phyloP scores from a whole-genome alignment of 345 rosid genomes.

The Melastoma malabathricum region DNA sequence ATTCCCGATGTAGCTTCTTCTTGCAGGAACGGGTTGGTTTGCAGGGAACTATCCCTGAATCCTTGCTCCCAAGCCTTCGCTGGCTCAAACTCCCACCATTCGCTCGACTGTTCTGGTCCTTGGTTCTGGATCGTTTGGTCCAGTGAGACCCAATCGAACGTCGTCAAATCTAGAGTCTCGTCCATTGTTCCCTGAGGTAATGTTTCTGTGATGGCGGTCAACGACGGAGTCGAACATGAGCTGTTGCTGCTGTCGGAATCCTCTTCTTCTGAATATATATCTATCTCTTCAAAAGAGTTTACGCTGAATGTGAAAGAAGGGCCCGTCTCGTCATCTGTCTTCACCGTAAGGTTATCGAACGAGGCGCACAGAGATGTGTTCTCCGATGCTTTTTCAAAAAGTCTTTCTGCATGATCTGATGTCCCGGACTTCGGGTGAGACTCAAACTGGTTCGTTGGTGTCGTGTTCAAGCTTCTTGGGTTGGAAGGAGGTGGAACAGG shows the following conservation, averaged over 20 bases:
- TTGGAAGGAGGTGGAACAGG: conserved; percentile 12
- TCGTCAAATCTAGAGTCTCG: too few relatives aligned
- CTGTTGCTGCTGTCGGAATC: conserved; percentile 10
- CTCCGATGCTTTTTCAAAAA: conserved; percentile 22
- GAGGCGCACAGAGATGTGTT: conserved; percentile 30
- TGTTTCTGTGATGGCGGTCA: conserved; percentile 11
- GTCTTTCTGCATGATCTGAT: conserved; percentile 15
- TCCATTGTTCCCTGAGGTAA: conserved; percentile 7
- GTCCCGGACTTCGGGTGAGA: conserved; percentile 10
- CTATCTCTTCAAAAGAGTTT: conserved; percentile 6
- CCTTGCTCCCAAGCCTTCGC: background rate
- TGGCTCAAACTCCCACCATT: too few relatives aligned
- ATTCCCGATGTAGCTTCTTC: conserved; percentile 13
- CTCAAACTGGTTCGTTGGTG: conserved; percentile 13
- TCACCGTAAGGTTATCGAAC: conserved; percentile 41
- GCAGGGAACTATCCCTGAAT: conserved; percentile 6
- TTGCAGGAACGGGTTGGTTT: conserved; percentile 37
- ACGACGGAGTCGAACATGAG: conserved; percentile 10
- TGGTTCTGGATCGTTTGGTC: too few relatives aligned
- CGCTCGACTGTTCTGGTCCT: too few relatives aligned
- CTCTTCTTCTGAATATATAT: conserved; percentile 12
- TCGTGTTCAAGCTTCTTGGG: background rate
- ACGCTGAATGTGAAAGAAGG: conserved; percentile 15
- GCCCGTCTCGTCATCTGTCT: conserved; percentile 19
- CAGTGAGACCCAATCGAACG: too few relatives aligned